phyloP scores from a whole-genome alignment of 495 filamentous ascomycete species.

The Parathielavia appendiculata region DNA sequence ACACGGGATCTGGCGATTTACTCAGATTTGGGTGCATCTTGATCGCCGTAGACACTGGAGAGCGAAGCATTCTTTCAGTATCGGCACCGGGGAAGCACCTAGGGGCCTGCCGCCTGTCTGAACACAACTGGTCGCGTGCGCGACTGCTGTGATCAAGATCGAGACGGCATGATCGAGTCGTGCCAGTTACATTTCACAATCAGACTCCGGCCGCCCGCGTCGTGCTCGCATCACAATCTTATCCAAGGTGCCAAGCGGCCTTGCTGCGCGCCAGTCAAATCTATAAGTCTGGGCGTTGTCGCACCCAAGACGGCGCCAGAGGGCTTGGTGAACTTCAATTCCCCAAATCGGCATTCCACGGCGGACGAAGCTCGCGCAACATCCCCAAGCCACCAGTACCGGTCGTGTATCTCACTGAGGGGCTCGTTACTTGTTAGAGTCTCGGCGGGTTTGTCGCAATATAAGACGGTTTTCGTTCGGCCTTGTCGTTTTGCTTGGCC shows the following conservation, averaged over 20 bases:
- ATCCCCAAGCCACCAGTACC: background rate
- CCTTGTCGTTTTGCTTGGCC: background rate
- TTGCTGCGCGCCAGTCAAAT: slow-evolving; percentile 22
- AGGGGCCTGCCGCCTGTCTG: background rate
- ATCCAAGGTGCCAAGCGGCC: slow-evolving; percentile 33
- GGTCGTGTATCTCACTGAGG: background rate
- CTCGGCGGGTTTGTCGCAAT: background rate
- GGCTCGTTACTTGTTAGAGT: background rate
- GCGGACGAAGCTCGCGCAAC: background rate
- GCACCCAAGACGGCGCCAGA: slow-evolving; percentile 15
- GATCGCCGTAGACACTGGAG: background rate
- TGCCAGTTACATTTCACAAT: background rate
- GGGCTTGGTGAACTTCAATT: slow-evolving; percentile 12
- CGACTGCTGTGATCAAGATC: background rate
- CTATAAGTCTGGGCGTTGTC: slow-evolving; percentile 30
- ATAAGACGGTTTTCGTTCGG: background rate
- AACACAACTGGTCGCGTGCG: slow-evolving; percentile 1
- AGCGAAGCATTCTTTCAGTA: background rate
- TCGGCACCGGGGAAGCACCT: slow-evolving; percentile 18
- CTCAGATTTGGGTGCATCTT: slow-evolving; percentile 1
- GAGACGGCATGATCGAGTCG: background rate
- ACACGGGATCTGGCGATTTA: background rate
- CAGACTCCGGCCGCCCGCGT: slow-evolving; percentile 13
- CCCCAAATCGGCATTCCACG: slow-evolving; percentile 10
- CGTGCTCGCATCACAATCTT: slow-evolving; percentile 28